Evolutionary conservation across 2,329 filamentous ascomycete genomes (phyloP).

Genomic region (Ustulina deusta): DNA sequence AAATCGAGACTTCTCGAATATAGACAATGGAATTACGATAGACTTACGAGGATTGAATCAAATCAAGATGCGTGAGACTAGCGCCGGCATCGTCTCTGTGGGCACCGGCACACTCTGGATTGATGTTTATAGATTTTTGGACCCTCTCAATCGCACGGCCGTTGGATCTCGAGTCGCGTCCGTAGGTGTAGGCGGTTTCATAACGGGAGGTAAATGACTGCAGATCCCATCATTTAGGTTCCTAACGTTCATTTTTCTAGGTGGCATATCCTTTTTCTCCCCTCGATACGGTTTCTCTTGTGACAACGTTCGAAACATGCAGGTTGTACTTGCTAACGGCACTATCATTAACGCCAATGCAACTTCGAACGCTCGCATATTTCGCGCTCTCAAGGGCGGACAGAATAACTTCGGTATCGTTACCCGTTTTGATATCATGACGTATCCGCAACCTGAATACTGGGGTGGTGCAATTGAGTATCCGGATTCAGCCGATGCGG

Average conservation of each 20-base stretch:
- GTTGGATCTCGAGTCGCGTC: conserved; percentile 16
- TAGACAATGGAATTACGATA: conserved; percentile 8
- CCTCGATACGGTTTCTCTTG: conserved; percentile 11
- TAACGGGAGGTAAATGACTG: conserved; percentile 7
- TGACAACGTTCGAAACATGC: conserved; percentile 9
- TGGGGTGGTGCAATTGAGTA: conserved; percentile 13
- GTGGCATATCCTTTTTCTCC: conserved; percentile 13
- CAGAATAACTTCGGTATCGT: conserved; percentile 17
- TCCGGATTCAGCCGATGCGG: conserved; percentile 14
- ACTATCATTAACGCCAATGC: conserved; percentile 10
- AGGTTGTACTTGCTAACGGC: conserved; percentile 12
- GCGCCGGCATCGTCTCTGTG: neutral
- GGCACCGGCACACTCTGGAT: conserved; percentile 8
- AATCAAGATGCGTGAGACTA: neutral
- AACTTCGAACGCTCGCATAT: conserved; percentile 5
- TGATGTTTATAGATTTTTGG: neutral
- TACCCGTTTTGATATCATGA: conserved; percentile 10
- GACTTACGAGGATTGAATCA: conserved; percentile 14
- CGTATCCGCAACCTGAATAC: conserved; percentile 4
- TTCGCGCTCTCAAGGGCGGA: conserved; percentile 7
- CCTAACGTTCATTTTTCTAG: neutral
- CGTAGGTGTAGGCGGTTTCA: conserved; percentile 15
- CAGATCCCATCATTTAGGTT: neutral
- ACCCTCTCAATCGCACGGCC: conserved; percentile 1
- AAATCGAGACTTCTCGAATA: conserved; percentile 10